Evolutionary conservation across 2,329 filamentous ascomycete genomes (phyloP), one percentile per base, ranked within the genome.

Genomic region (Fusarium continuum): DNA sequence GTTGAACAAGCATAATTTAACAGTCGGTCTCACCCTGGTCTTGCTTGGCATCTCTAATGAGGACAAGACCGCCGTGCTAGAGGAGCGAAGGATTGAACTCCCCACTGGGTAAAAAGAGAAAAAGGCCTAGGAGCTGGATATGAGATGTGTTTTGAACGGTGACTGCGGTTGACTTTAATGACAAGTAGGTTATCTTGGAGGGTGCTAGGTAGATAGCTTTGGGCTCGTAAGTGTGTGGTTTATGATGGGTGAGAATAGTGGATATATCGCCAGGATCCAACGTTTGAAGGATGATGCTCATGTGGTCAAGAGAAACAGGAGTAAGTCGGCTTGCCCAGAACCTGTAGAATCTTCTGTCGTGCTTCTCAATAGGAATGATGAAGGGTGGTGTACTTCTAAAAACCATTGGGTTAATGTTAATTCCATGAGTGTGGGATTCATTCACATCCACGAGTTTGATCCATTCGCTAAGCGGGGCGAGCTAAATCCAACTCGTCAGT

Each of bases 1-100:
- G 34, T 44, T 25, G 55, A 61, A 58, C 62, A 69, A 64, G 63
- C 66, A 68, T 69, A 41, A 47, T 54, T 53, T 53, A 36, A 57
- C 40, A 35, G 40, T 40, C n/a, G 16, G 13, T 20, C 20, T 31
- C 19, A 46, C 23, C 51, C 44, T 36, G 17, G 20, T 25, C 40
- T 46, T 46, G 19, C 61, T 58, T 65, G 61, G 55, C 56, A 57
- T 38, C 61, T 52, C 23, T 34, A 53, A 65, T 41, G 46, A 36
- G 61, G 6, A 59, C 20, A 62, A 40, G 19, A 28, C 29, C 38
- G 44, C 34, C 25, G 41, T 46, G 22, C 44, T 51, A 53, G 45
- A 43, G 49, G 43, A 64, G 44, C 45, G 49, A 64, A 45, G 58
- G 45, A 66, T 57, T 17, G 25, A 39, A 32, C 5, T 29, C 29